phyloP scores from a whole-genome alignment of 208 protist species.

The Leishmania amazonensis region DNA sequence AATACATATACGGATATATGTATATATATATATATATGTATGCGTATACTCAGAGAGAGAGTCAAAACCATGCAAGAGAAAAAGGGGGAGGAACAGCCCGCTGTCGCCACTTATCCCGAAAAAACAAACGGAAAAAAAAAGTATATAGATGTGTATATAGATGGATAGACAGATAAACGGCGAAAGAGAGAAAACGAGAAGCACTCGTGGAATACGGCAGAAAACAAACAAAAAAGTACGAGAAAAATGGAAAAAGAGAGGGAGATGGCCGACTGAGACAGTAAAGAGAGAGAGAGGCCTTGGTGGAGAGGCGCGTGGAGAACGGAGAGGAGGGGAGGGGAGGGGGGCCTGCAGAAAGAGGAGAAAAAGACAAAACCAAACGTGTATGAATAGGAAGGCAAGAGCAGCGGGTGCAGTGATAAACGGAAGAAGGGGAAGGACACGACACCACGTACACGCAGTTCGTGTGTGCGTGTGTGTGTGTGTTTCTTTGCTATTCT shows the following conservation, averaged over 20 bases:
- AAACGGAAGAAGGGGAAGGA: not conserved
- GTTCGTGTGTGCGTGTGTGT: not conserved
- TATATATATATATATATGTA: not conserved
- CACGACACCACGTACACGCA: not conserved
- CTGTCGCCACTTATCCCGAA: not conserved
- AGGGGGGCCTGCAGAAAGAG: not conserved
- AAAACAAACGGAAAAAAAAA: not conserved
- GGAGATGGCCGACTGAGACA: not conserved
- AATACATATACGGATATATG: not conserved
- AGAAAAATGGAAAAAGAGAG: not conserved
- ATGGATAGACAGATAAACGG: too few species aligned
- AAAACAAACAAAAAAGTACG: not conserved
- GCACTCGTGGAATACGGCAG: not conserved
- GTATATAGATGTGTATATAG: too few species aligned
- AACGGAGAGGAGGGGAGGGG: not conserved
- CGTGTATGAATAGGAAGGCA: not conserved
- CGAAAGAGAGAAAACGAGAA: not conserved
- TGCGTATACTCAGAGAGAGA: not conserved
- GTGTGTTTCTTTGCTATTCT: too few species aligned
- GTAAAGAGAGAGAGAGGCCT: not conserved
- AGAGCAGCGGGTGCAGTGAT: not conserved
- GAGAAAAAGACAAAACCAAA: conserved; percentile 11
- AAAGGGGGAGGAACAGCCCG: not conserved
- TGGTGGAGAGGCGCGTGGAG: not conserved
- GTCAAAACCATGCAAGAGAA: not conserved